phyloP scores from a whole-genome alignment of 345 rosid genomes.

The Dipteronia dyeriana region DNA sequence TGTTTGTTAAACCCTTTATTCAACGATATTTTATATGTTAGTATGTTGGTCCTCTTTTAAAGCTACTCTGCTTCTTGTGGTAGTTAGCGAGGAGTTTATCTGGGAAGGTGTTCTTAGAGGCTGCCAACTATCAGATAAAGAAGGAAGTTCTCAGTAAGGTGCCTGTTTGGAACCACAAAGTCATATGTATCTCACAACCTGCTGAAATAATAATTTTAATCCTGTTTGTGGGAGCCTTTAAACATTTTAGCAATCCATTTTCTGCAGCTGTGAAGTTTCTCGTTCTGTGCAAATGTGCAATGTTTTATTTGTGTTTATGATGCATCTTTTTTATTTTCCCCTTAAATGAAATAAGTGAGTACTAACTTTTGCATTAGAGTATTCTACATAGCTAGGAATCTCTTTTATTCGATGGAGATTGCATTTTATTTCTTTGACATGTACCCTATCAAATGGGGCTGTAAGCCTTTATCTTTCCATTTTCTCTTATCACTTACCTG shows the following conservation, averaged over 20 bases:
- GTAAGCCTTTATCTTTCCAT: background rate
- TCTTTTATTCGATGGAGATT: background rate
- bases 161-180: constrained; percentile 23
- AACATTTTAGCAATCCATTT: background rate
- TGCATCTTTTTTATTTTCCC: constrained; percentile 11
- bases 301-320: background rate
- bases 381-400: background rate
- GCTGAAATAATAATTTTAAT: background rate
- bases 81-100: constrained; percentile 69
- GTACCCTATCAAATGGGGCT: background rate
- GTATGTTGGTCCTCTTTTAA: constrained; percentile 14
- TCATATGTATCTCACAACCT: background rate
- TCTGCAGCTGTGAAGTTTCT: background rate
- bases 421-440: background rate
- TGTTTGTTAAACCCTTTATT: constrained; percentile 10
- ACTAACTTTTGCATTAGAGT: background rate
- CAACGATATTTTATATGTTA: constrained; percentile 9
- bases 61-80: constrained; percentile 21
- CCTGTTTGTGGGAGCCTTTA: background rate
- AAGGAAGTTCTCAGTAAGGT: constrained; percentile 80
- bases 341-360: background rate
- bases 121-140: constrained; percentile 85
- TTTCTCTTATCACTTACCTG: background rate
- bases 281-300: background rate
- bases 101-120: constrained; percentile 67